phyloP scores from a whole-genome alignment of 495 filamentous ascomycete species.

The Neurospora sublineolata region DNA sequence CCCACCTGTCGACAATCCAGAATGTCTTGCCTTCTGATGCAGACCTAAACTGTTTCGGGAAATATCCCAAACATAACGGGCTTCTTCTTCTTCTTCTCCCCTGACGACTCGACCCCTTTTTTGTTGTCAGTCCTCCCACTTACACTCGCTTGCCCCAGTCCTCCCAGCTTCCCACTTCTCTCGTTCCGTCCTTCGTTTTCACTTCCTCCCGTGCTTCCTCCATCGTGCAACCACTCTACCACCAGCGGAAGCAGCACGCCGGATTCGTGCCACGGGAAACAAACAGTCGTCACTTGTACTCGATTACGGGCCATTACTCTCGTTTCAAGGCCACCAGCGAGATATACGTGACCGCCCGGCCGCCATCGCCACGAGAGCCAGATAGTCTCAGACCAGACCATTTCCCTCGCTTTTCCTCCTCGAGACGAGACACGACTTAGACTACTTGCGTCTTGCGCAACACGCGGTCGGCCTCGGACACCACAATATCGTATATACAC shows the following conservation, averaged over 20 bases:
- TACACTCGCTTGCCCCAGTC: not conserved
- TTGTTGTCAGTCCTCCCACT: not conserved
- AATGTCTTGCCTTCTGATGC: not conserved
- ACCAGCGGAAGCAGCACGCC: not conserved
- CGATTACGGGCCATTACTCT: not conserved
- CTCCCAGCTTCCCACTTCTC: not conserved
- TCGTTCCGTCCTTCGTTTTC: not conserved
- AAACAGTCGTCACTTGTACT: not conserved
- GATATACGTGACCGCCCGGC: not conserved
- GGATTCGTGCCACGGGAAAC: not conserved
- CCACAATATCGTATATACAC: not conserved
- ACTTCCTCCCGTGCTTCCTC: not conserved
- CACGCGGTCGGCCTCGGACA: not conserved
- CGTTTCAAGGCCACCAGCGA: not conserved
- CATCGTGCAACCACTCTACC: not conserved
- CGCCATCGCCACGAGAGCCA: not conserved
- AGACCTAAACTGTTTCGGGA: not conserved
- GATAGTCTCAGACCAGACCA: not conserved
- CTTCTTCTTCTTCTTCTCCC: conserved; percentile 2
- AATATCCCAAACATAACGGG: not conserved
- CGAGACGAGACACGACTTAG: not conserved
- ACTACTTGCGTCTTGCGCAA: not conserved
- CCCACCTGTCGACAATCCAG: not conserved
- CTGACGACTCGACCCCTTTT: not conserved
- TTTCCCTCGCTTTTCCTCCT: not conserved